Evolutionary conservation across 2,329 filamentous ascomycete species (phyloP).

Genomic region (Penicillium sp.): DNA sequence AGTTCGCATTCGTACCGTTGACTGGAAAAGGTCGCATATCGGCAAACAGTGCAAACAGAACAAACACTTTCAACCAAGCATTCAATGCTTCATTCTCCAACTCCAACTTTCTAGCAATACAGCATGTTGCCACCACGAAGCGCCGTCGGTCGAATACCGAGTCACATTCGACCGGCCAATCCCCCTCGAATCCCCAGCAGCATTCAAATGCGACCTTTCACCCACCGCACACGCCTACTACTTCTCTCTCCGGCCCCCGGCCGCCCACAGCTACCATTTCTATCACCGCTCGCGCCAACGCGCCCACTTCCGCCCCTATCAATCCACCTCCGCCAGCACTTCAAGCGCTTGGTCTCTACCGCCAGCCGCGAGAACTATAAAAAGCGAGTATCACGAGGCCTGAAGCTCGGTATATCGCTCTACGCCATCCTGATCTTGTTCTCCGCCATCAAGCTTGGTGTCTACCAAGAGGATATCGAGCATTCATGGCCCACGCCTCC

Average conservation of each 20-base stretch:
- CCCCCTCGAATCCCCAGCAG: constrained; percentile 31
- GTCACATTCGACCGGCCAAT: constrained; percentile 37
- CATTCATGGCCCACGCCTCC: constrained; percentile 75
- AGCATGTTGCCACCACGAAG: constrained; percentile 38
- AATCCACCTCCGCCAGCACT: constrained; percentile 54
- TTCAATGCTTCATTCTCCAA: neutral
- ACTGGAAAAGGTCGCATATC: neutral
- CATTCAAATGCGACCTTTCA: constrained; percentile 54
- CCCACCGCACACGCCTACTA: constrained; percentile 56
- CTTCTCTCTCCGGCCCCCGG: constrained; percentile 52
- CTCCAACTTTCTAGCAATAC: neutral
- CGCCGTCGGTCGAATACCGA: constrained; percentile 42
- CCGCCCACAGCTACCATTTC: constrained; percentile 67
- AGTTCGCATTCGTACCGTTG: neutral
- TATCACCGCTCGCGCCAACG: constrained; percentile 56
- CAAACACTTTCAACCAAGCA: neutral
- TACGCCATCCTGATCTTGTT: constrained; percentile 65
- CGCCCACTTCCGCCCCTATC: constrained; percentile 53
- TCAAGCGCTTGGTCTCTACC: constrained; percentile 75
- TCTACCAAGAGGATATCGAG: constrained; percentile 75
- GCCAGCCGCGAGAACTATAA: constrained; percentile 60
- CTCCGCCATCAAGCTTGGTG: constrained; percentile 62
- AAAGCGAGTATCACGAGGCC: constrained; percentile 59
- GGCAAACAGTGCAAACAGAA: constrained; percentile 1
- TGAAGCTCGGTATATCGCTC: constrained; percentile 70